Evolutionary conservation across 2,329 filamentous ascomycete genomes (phyloP), one percentile per base, ranked within the genome.

Genomic region (Acrodontium crateriforme): DNA sequence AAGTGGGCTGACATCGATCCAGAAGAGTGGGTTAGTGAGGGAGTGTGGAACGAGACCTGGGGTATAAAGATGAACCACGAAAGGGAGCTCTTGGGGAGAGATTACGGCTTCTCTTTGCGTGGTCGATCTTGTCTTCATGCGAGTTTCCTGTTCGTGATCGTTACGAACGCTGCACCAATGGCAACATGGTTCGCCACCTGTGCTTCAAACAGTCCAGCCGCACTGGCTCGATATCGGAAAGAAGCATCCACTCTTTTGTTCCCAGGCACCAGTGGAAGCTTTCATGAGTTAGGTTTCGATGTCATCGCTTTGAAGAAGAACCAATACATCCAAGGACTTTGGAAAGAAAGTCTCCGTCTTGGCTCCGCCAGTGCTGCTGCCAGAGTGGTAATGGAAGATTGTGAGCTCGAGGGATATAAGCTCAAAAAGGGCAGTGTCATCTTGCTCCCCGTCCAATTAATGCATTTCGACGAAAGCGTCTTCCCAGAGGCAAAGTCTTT

Each of bases 1-100:
- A 12, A 30, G 20, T 36, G 33, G 33, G n/a, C n/a, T n/a, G n/a
- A n/a, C n/a, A 11, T 36, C 11, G 6, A n/a, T n/a, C 20, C 14
- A 5, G 27, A 24, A 2, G 12, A 19, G 3, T 12, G 16, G 11
- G 34, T 30, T 13, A 23, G 19, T 9, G 30, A 32, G 7, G 27
- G 27, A 8, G 24, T 25, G 5, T 36, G 34, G 30, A 27, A 26
- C 16, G 34, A 30, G 23, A 23, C 9, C 9, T 36, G 34, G 34
- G 34, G 34, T 16, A 21, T 24, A 9, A 32, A 33, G 18, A 29
- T 36, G 31, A 36, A 33, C 15, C 33, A 27, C 30, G 30, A 36
- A 11, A 17, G 34, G 13, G 34, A 36, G 9, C 11, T 16, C n/a
- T 16, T 33, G 18, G 34, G 26, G 8, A 25, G 19, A 15, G 12